A percentile compares a stretch with the other conserved stretches of the same genome.
phyloP scores from a whole-genome alignment of 345 rosid species.

The Populus alba region DNA sequence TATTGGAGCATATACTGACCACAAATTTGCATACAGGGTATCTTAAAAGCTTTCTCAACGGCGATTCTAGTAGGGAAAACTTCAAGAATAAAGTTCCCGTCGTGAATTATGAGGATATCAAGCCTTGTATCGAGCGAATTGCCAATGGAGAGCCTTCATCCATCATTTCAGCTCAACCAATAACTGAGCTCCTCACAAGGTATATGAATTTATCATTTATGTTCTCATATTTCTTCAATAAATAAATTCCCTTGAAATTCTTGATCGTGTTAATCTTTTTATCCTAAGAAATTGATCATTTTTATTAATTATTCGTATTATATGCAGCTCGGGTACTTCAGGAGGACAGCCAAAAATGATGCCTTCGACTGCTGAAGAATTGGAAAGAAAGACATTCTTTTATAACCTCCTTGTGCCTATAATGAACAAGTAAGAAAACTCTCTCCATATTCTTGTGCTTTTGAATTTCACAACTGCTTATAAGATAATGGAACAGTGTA shows the following conservation, averaged over 20 bases:
- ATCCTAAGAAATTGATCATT: too few species aligned
- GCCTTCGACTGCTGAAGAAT: slow-evolving; percentile 92
- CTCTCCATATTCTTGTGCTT: background rate
- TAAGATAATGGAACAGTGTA: slow-evolving; percentile 37
- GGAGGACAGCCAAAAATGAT: slow-evolving; percentile 89
- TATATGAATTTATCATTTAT: slow-evolving; percentile 7
- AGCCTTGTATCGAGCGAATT: slow-evolving; percentile 64
- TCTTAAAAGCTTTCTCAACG: slow-evolving; percentile 50
- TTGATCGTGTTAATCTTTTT: background rate
- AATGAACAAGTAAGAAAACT: slow-evolving; percentile 68
- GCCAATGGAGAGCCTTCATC: slow-evolving; percentile 67
- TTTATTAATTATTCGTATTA: background rate
- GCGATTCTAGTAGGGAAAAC: slow-evolving; percentile 37
- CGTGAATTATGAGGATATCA: slow-evolving; percentile 79
- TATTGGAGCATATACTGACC: slow-evolving; percentile 53
- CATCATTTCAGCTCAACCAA: slow-evolving; percentile 69
- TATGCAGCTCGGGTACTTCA: slow-evolving; percentile 88
- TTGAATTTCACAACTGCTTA: background rate
- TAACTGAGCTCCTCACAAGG: slow-evolving; percentile 92
- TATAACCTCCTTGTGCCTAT: slow-evolving; percentile 88
- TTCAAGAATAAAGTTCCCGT: slow-evolving; percentile 74
- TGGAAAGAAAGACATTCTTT: slow-evolving; percentile 83
- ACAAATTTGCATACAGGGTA: slow-evolving; percentile 61
- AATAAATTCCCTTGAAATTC: background rate
- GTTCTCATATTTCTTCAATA: background rate